Conservation (phyloP, 345 rosid species). For the Aquilaria malaccensis region DNA sequence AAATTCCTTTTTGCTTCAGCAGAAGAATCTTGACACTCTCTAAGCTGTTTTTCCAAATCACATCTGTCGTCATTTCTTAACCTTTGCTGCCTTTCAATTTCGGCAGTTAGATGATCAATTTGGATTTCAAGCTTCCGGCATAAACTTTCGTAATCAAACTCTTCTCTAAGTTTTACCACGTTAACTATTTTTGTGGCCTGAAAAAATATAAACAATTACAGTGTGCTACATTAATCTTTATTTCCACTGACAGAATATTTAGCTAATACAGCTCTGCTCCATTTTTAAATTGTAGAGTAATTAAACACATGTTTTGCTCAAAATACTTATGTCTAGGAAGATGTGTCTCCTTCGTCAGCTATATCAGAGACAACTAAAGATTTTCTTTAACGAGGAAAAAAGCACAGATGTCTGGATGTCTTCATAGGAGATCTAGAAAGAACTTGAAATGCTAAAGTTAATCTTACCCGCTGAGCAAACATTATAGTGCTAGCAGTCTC, state of each 20-base stretch:
- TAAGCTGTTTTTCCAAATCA: slow-evolving; percentile 48
- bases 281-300: no score
- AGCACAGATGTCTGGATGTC: neutral
- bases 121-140: slow-evolving; percentile 78
- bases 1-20: slow-evolving; percentile 38
- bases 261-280: no score
- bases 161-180: slow-evolving; percentile 87
- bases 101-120: slow-evolving; percentile 81
- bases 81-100: slow-evolving; percentile 74
- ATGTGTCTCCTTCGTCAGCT: no score
- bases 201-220: slow-evolving; percentile 20
- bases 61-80: slow-evolving; percentile 50
- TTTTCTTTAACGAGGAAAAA: no score
- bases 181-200: slow-evolving; percentile 98
- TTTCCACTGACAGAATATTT: no score
- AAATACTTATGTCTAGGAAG: no score
- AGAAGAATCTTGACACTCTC: slow-evolving; percentile 42
- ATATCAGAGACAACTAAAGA: no score
- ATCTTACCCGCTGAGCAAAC: slow-evolving; percentile 93
- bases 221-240: neutral
- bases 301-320: no score
- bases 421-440: neutral
- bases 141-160: slow-evolving; percentile 87
- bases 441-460: neutral
- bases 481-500: slow-evolving; percentile 90